A percentile compares a stretch with the other conserved stretches of the same genome.
phyloP scores from a whole-genome alignment of 139 green algal species.

The Choricystis sp. region DNA sequence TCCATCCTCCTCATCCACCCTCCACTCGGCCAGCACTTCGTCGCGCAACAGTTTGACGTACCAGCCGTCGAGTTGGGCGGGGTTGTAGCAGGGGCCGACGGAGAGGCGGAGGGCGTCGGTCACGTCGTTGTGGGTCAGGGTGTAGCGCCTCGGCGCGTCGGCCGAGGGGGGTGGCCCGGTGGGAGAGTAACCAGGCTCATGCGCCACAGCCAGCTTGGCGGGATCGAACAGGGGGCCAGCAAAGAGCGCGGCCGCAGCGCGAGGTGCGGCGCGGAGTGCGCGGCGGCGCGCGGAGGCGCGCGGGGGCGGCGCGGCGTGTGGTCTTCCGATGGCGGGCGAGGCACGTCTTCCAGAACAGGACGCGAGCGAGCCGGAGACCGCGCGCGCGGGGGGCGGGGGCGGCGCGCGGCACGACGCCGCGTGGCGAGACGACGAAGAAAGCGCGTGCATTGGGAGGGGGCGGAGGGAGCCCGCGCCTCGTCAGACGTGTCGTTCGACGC shows the following conservation, averaged over 20 bases:
- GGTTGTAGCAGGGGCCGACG: conserved; percentile 64
- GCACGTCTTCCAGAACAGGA: too few species aligned
- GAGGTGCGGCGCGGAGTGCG: background rate
- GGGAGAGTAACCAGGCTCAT: background rate
- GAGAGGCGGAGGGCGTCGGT: conserved; percentile 60
- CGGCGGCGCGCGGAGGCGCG: too few species aligned
- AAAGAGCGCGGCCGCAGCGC: background rate
- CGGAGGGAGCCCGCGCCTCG: too few species aligned
- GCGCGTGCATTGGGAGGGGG: too few species aligned
- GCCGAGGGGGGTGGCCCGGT: too few species aligned
- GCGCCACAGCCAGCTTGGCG: background rate
- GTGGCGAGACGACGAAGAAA: too few species aligned
- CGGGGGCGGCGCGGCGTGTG: too few species aligned
- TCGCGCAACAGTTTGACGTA: conserved; percentile 45
- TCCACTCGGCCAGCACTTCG: conserved; percentile 75
- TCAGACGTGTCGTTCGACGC: too few species aligned
- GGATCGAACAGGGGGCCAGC: background rate
- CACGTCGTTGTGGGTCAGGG: conserved; percentile 83
- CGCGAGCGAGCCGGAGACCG: background rate
- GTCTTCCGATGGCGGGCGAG: too few species aligned
- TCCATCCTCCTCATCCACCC: conserved; percentile 1
- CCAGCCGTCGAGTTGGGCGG: conserved; percentile 54
- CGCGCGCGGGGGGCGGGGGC: too few species aligned
- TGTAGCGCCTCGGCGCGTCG: conserved; percentile 43
- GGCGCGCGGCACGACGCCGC: too few species aligned